A percentile compares a stretch with the other conserved stretches of the same genome.
Evolutionary conservation across 306 rosid species (phyloP).

Genomic region (Crotalaria pallida): DNA sequence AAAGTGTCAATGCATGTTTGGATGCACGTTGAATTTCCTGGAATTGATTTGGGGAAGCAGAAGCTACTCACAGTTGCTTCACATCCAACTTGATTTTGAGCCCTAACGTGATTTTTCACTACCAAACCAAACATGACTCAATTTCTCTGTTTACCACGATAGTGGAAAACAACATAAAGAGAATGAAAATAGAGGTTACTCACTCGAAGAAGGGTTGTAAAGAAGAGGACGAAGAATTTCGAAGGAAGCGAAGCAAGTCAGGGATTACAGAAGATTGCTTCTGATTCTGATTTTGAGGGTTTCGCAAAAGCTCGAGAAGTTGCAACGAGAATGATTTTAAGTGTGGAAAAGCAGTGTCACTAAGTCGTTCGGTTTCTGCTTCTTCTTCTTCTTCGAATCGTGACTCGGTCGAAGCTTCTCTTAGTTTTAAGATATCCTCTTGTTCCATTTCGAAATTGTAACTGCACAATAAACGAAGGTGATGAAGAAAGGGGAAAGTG

Average conservation of each 20-base stretch:
- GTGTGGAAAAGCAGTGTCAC: slow-evolving; percentile 43
- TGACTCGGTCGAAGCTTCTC: not conserved
- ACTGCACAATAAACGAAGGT: too few species aligned
- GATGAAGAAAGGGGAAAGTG: too few species aligned
- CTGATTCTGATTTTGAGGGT: slow-evolving; percentile 34
- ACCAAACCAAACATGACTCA: too few species aligned
- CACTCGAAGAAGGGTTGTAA: slow-evolving; percentile 89
- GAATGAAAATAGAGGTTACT: slow-evolving; percentile 32
- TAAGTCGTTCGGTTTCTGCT: slow-evolving; percentile 5
- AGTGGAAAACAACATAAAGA: not conserved
- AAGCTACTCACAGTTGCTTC: too few species aligned
- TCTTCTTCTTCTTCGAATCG: not conserved
- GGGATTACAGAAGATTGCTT: slow-evolving; percentile 45
- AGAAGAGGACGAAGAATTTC: slow-evolving; percentile 32
- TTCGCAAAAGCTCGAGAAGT: slow-evolving; percentile 66
- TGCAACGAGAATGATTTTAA: slow-evolving; percentile 55
- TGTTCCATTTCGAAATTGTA: slow-evolving; percentile 30
- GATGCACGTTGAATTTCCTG: too few species aligned
- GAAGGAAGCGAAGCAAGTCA: slow-evolving; percentile 52
- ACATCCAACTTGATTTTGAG: too few species aligned
- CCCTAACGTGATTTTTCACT: too few species aligned
- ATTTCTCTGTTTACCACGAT: not conserved
- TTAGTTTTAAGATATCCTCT: slow-evolving; percentile 19
- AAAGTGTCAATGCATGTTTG: too few species aligned
- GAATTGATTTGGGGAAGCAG: too few species aligned